Conservation (phyloP, 2,329 filamentous ascomycete genomes). For the Clarireedia monteithiana region DNA sequence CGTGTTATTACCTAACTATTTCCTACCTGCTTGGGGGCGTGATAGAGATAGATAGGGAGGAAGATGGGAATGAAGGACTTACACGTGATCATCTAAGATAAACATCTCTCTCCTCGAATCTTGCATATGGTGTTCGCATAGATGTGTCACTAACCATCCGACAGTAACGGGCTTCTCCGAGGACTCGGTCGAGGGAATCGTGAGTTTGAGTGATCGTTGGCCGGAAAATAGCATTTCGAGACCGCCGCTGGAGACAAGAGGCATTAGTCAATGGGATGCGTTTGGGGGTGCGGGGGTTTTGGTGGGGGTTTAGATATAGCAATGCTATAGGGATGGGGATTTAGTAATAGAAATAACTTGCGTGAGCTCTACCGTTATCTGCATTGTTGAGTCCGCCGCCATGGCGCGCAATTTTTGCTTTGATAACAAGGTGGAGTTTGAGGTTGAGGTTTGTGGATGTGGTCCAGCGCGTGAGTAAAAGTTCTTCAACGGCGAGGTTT, state of each 20-base stretch:
- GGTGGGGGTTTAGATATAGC: too few relatives aligned
- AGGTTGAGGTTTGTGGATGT: too few relatives aligned
- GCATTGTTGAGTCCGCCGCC: too few relatives aligned
- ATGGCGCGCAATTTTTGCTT: too few relatives aligned
- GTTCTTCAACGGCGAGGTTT: too few relatives aligned
- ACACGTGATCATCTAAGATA: constrained; percentile 82
- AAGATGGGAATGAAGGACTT: constrained; percentile 32
- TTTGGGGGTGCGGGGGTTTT: background rate
- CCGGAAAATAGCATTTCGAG: constrained; percentile 92
- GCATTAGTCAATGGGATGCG: background rate
- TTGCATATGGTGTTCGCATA: constrained; percentile 77
- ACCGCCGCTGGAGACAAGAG: constrained; percentile 56
- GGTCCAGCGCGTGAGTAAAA: too few relatives aligned
- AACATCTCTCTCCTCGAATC: constrained; percentile 84
- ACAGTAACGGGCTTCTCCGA: constrained; percentile 59
- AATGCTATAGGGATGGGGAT: too few relatives aligned
- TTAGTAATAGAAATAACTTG: too few relatives aligned
- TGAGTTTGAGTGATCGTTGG: constrained; percentile 63
- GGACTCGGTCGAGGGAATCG: constrained; percentile 55
- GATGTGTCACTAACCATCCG: constrained; percentile 66
- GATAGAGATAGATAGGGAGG: constrained; percentile 4
- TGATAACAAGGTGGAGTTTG: too few relatives aligned
- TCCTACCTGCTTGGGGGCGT: too few relatives aligned
- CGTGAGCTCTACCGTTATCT: too few relatives aligned
- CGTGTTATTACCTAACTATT: too few relatives aligned